A percentile compares a stretch with the other conserved stretches of the same genome.
These are phyloP conservation scores for Stephania yunnanensis DNA, from an alignment of 164 flowering plant species.

Conservation along the genomic window DNA sequence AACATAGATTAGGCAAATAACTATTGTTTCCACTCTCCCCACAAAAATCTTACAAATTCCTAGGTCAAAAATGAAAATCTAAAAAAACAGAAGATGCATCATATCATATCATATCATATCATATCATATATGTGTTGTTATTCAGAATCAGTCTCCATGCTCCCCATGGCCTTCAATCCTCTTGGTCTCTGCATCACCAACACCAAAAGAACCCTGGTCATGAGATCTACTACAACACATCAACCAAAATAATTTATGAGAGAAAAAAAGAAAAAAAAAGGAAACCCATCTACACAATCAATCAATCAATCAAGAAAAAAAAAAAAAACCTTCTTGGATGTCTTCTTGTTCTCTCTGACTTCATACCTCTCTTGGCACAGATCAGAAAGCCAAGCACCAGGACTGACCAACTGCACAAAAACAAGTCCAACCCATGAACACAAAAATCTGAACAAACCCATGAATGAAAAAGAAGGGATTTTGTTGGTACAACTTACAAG, in stretches of 20 bases:
- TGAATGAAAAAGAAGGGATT: background rate
- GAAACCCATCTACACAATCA: background rate
- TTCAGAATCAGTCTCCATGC: constrained; percentile 58
- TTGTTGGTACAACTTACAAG: constrained; percentile 31
- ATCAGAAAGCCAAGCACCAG: constrained; percentile 70
- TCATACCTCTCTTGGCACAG: constrained; percentile 66
- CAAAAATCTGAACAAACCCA: background rate
- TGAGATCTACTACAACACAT: background rate
- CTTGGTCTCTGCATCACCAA: constrained; percentile 48
- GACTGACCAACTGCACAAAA: constrained; percentile 52
- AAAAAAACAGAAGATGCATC: background rate
- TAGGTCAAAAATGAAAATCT: background rate
- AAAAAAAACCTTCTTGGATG: constrained; percentile 48
- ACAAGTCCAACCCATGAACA: background rate
- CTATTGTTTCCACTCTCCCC: background rate
- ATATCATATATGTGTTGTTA: background rate
- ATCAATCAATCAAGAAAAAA: background rate
- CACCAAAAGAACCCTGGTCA: background rate
- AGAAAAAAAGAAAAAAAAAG: background rate
- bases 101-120: too few species aligned
- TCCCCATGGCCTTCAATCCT: constrained; percentile 69
- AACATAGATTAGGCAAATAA: background rate
- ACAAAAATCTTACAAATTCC: background rate
- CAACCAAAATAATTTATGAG: background rate
- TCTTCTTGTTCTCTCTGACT: constrained; percentile 60